Conservation (phyloP, 805 yeast genomes). For the Candida vartiovaarae region DNA sequence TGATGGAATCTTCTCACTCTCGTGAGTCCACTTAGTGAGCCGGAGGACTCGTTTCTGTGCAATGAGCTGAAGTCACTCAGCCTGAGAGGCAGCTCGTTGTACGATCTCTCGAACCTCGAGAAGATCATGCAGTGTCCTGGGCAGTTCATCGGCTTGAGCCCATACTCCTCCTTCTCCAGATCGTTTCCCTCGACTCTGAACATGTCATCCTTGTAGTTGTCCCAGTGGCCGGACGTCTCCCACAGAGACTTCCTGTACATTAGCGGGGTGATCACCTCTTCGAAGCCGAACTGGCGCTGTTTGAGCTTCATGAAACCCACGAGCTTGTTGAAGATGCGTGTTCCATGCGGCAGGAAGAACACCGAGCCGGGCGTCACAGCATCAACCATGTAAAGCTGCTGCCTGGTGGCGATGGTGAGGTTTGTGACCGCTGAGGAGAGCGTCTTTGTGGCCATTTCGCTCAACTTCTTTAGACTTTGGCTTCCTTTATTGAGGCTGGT, state of each 20-base stretch:
- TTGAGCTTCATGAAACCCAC: conserved; percentile 80
- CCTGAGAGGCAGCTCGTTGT: conserved; percentile 81
- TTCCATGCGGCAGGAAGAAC: conserved; percentile 90
- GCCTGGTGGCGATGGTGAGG: conserved; percentile 34
- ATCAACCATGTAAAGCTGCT: conserved; percentile 73
- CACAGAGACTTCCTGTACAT: conserved; percentile 77
- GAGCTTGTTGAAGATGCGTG: conserved; percentile 75
- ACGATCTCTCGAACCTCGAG: conserved; percentile 67
- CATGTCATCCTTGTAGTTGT: conserved; percentile 91
- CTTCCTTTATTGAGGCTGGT: no score
- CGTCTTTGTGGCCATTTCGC: not conserved
- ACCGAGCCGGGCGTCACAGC: conserved; percentile 84
- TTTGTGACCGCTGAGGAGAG: conserved; percentile 18
- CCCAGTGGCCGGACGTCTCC: conserved; percentile 96
- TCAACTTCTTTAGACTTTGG: no score
- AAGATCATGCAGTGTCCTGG: conserved; percentile 92
- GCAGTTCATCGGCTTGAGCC: conserved; percentile 92
- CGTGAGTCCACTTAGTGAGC: conserved; percentile 88
- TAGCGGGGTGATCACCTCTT: conserved; percentile 89
- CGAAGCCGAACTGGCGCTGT: conserved; percentile 73
- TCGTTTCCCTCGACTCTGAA: conserved; percentile 66
- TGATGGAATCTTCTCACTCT: conserved; percentile 94
- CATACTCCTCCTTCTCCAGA: conserved; percentile 45
- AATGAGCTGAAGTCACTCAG: conserved; percentile 84
- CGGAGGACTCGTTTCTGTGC: conserved; percentile 92